phyloP scores from a whole-genome alignment of 371 early-diverging fungal genomes.

The Apophysomyces trapeziformis region DNA sequence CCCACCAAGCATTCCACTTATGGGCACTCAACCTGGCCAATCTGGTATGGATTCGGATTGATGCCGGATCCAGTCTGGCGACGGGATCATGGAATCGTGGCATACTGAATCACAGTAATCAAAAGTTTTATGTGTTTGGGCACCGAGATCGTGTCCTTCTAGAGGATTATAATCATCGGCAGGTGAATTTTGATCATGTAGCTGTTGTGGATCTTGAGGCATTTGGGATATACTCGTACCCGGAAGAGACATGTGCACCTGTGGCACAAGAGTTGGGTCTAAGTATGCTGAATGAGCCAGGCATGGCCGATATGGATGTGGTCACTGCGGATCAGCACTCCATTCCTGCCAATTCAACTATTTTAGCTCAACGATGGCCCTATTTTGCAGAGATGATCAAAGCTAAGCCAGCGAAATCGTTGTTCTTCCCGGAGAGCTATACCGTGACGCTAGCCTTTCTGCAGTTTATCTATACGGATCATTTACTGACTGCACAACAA shows the following conservation, averaged over 20 bases:
- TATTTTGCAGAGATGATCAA: conserved; percentile 57
- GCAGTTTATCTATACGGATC: conserved; percentile 76
- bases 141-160: conserved; percentile 69
- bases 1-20: conserved; percentile 69
- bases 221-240: conserved; percentile 70
- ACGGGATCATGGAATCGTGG: conserved; percentile 84
- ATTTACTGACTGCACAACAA: conserved; percentile 70
- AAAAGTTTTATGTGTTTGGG: conserved; percentile 73
- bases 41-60: conserved; percentile 71
- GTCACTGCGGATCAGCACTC: conserved; percentile 60
- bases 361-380: conserved; percentile 72
- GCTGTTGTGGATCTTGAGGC: conserved; percentile 75
- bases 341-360: conserved; percentile 70
- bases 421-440: conserved; percentile 66
- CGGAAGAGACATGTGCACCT: conserved; percentile 56
- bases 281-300: conserved; percentile 66
- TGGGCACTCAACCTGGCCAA: conserved; percentile 76
- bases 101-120: conserved; percentile 48
- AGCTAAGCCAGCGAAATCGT: conserved; percentile 22
- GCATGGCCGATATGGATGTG: conserved; percentile 72
- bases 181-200: conserved; percentile 77
- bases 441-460: conserved; percentile 69
- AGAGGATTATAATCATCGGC: conserved; percentile 79
- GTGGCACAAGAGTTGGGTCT: conserved; percentile 70
- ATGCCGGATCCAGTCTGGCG: conserved; percentile 60